Base-by-base conservation (phyloP, 1,284 basidiomycete genomes). In the Dichomitus squalens region DNA sequence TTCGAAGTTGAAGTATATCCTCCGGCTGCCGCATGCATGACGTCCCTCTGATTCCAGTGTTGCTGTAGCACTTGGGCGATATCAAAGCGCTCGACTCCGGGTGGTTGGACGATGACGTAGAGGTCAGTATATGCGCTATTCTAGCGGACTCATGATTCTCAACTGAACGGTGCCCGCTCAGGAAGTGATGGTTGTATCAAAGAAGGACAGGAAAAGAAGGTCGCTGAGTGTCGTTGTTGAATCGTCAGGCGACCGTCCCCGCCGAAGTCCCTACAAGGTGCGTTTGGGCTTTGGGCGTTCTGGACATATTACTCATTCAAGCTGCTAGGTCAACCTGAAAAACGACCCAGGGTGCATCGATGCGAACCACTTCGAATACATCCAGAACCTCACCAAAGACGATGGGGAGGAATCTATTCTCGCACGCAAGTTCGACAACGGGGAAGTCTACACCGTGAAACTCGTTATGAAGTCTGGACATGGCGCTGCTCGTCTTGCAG, bases 391-490 rank as follows among this genome's bases (percentile, higher is more conserved):
- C 8, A 31, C 52, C 3, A 23, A 33, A 2, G 49, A 41, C 9
- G n/a, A 4, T 2, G 60, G 60, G 1, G 63, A 63, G n/a, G 18
- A 66, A 21, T 16, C 53, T 12, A 43, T 64, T 7, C 31, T 66
- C n/a, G 64, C 62, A 9, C 57, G 66, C 40, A 63, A 63, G 52
- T 36, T 41, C 16, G 64, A 68, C 29, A 66, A 64, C 7, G 63
- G 69, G 3, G 61, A 71, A 14, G 70, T 85, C 5, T 83, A 81
- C 66, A 83, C 83, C 9, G 78, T 88, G 74, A 88, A 87, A 69
- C 79, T 83, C 3, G 81, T 86, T 63, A 79, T 79, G 18, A 88
- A 87, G 67, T 83, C 41, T 70, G 84, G 33, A 75, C 79, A 84
- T 20, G 59, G 35, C 65, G 70, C 83, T 8, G 69, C 75, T 20